phyloP scores from a whole-genome alignment of 345 rosid species.

The Eucalyptus grandis region DNA sequence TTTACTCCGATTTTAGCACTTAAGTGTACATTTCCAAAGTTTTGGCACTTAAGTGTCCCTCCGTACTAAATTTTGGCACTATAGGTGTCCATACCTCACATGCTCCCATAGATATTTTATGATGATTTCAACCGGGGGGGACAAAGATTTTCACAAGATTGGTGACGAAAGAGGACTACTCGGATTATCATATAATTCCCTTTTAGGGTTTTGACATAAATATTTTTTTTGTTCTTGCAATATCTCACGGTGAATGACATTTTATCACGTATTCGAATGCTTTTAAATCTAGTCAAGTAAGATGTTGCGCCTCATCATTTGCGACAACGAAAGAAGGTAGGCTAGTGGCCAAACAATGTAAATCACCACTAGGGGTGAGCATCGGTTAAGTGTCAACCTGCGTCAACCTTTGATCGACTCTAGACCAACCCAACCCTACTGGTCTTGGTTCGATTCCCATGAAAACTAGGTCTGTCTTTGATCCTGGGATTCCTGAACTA shows the following conservation, averaged over 20 bases:
- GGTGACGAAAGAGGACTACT: not conserved
- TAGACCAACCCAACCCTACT: fast-evolving
- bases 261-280: not conserved
- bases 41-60: too few relatives aligned
- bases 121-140: not conserved
- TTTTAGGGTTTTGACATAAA: not conserved
- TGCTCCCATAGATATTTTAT: not conserved
- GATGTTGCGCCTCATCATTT: not conserved
- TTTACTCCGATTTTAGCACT: too few relatives aligned
- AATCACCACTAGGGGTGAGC: not conserved
- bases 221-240: not conserved
- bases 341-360: not conserved
- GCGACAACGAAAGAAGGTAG: not conserved
- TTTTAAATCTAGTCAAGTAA: too few relatives aligned
- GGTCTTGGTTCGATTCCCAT: fast-evolving
- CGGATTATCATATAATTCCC: not conserved
- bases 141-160: not conserved
- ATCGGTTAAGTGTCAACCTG: too few relatives aligned
- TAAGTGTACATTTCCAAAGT: too few relatives aligned
- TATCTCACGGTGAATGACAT: not conserved
- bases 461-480: fast-evolving
- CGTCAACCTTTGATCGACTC: too few relatives aligned
- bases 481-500: fast-evolving
- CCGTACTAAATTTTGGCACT: too few relatives aligned
- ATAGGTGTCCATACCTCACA: too few relatives aligned